These are phyloP conservation scores for Monosporozyma unispora DNA, from an alignment of 805 yeast species.

Conservation along the genomic window DNA sequence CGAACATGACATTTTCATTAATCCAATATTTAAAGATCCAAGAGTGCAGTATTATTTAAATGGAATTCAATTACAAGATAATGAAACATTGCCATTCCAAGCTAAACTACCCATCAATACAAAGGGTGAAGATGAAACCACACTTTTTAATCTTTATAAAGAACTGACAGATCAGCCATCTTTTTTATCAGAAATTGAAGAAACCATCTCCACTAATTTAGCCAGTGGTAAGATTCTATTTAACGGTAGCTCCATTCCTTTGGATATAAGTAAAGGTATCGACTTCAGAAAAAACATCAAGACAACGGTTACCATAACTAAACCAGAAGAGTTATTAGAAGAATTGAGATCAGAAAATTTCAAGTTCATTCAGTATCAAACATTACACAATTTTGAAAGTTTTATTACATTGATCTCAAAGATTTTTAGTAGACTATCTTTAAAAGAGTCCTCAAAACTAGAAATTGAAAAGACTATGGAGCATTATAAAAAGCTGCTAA, in stretches of 20 bases:
- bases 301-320: neutral
- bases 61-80: conserved; percentile 6
- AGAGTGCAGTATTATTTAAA: conserved; percentile 21
- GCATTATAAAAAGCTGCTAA: conserved; percentile 16
- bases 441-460: conserved; percentile 22
- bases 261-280: neutral
- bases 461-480: conserved; percentile 18
- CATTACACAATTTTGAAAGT: conserved; percentile 20
- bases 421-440: conserved; percentile 22
- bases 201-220: no score
- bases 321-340: conserved; percentile 2
- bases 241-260: neutral
- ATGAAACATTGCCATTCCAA: conserved; percentile 6
- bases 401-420: conserved; percentile 18
- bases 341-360: conserved; percentile 11
- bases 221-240: neutral
- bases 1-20: conserved; percentile 23
- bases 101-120: conserved; percentile 10
- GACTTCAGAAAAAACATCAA: neutral
- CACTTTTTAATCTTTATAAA: conserved; percentile 6
- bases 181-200: neutral
- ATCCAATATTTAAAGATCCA: conserved; percentile 16
- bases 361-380: conserved; percentile 23
- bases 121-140: neutral
- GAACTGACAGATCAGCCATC: conserved; percentile 11